These are phyloP conservation scores for Rhodotorula sp. DNA, from an alignment of 1,284 basidiomycete species.

Conservation along the genomic window DNA sequence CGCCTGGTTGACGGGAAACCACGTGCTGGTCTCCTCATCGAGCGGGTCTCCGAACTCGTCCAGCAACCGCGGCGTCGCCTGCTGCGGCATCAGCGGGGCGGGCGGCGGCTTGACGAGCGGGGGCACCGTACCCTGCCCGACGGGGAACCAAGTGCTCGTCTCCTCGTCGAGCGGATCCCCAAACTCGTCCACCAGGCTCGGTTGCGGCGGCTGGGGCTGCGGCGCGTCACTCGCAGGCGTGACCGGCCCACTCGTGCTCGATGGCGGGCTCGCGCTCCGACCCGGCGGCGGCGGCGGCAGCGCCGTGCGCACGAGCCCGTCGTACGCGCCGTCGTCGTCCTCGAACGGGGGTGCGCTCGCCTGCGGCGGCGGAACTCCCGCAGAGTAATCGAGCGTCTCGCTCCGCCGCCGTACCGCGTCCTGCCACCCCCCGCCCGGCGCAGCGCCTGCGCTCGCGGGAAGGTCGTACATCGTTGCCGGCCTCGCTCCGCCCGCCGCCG, in stretches of 20 bases:
- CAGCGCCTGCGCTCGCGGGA: neutral
- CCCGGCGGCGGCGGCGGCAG: neutral
- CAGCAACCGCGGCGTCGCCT: neutral
- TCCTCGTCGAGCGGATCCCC: constrained; percentile 34
- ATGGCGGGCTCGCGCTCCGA: constrained; percentile 19
- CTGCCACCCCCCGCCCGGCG: neutral
- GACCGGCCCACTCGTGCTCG: constrained; percentile 27
- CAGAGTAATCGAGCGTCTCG: neutral
- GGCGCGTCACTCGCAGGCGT: constrained; percentile 30
- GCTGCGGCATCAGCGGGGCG: neutral
- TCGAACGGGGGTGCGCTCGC: constrained; percentile 14
- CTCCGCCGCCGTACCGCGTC: neutral
- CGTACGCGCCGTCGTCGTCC: constrained; percentile 29
- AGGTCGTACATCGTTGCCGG: constrained; percentile 24
- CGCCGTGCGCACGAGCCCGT: constrained; percentile 5
- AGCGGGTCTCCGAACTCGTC: constrained; percentile 40
- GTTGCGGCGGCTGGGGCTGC: neutral
- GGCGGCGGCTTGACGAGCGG: neutral
- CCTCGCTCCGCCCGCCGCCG: neutral
- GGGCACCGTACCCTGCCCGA: neutral
- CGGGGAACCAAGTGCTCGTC: constrained; percentile 33
- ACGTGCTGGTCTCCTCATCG: constrained; percentile 23
- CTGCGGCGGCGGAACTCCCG: neutral
- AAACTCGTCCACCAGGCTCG: constrained; percentile 28
- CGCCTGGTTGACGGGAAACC: constrained; percentile 35